Evolutionary conservation across 164 flowering plant genomes (phyloP).

Genomic region (Vitis cinerea): DNA sequence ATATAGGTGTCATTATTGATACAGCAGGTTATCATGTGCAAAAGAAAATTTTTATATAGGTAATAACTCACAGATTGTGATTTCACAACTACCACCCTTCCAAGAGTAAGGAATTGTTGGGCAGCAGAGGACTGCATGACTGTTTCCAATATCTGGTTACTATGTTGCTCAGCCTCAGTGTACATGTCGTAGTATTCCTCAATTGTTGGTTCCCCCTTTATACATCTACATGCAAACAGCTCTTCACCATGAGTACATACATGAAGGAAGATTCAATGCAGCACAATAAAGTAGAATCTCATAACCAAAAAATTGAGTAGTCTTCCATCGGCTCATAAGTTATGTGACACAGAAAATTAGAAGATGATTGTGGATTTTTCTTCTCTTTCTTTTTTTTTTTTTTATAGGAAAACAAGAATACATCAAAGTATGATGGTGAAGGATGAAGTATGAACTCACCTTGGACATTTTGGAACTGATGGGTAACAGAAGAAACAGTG

Average conservation of each 20-base stretch:
- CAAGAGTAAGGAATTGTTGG: constrained; percentile 62
- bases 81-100: constrained; percentile 87
- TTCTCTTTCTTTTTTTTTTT: no score
- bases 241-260: background rate
- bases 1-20: no score
- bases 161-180: constrained; percentile 59
- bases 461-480: background rate
- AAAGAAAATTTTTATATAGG: no score
- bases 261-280: background rate
- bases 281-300: background rate
- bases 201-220: constrained; percentile 92
- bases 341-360: background rate
- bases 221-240: constrained; percentile 60
- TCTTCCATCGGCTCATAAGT: background rate
- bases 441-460: background rate
- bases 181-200: constrained; percentile 87
- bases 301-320: background rate
- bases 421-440: background rate
- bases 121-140: constrained; percentile 67
- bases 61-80: constrained; percentile 69
- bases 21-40: no score
- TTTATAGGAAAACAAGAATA: no score
- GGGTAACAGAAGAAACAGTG: background rate
- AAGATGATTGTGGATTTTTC: no score
- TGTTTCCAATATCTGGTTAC: constrained; percentile 47